Conservation (phyloP, 805 yeast species). For the Cyberlindnera petersonii region DNA sequence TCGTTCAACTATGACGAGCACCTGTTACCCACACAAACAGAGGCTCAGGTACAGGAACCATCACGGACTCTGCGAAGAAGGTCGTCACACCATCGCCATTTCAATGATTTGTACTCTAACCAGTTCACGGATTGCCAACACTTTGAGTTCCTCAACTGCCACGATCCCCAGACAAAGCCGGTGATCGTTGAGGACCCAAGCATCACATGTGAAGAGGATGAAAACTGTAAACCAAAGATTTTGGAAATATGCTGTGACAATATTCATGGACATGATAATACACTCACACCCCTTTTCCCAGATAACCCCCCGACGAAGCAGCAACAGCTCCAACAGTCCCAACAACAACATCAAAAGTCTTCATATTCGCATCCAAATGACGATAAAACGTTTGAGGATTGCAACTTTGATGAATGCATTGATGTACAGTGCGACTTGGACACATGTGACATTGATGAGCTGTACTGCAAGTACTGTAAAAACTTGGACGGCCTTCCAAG, state of each 20-base stretch:
- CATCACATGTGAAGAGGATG: constrained; percentile 23
- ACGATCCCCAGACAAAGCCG: constrained; percentile 23
- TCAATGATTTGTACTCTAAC: constrained; percentile 18
- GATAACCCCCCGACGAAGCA: not conserved
- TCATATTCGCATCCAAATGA: constrained; percentile 3
- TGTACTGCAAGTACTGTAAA: constrained; percentile 32
- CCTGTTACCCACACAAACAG: not conserved
- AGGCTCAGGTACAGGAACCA: not conserved
- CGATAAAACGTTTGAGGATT: constrained; percentile 19
- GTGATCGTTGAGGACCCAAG: constrained; percentile 17
- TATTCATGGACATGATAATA: constrained; percentile 22
- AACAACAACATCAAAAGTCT: not conserved
- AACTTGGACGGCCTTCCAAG: constrained; percentile 15
- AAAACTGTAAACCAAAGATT: constrained; percentile 35
- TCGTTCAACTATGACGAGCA: not conserved
- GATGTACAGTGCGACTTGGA: constrained; percentile 28
- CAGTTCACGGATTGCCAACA: constrained; percentile 35
- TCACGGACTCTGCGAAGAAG: constrained; percentile 4
- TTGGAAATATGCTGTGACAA: constrained; percentile 41
- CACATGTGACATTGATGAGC: constrained; percentile 31
- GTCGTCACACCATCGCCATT: constrained; percentile 18
- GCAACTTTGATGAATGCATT: constrained; percentile 24
- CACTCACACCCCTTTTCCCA: constrained; percentile 8
- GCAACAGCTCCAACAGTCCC: not conserved
- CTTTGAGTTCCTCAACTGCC: constrained; percentile 39